phyloP scores from a whole-genome alignment of 1,284 basidiomycete species.

The Quambalaria eucalypti region DNA sequence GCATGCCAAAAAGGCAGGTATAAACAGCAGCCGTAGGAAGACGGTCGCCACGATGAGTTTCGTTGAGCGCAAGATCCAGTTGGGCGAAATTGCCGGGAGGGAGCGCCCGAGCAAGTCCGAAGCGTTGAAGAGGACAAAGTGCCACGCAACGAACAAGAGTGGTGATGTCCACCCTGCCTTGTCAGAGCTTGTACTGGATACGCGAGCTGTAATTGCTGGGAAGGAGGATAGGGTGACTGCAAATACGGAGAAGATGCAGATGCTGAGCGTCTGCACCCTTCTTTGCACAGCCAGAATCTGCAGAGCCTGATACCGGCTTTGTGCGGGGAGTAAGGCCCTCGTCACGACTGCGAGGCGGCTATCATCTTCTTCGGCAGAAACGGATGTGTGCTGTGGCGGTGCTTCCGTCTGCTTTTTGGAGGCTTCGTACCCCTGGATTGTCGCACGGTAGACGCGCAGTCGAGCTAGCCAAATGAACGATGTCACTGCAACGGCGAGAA shows the following conservation, averaged over 20 bases:
- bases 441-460: neutral
- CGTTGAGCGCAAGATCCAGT: conserved; percentile 9
- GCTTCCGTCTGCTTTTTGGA: neutral
- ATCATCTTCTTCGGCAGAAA: neutral
- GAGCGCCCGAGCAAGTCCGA: conserved; percentile 29
- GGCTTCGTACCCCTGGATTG: neutral
- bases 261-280: conserved; percentile 22
- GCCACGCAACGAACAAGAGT: conserved; percentile 34
- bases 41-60: conserved; percentile 11
- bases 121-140: conserved; percentile 36
- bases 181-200: conserved; percentile 2
- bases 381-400: neutral
- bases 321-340: neutral
- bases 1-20: conserved; percentile 30
- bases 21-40: conserved; percentile 18
- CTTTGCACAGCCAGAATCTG: conserved; percentile 14
- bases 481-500: neutral
- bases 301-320: neutral
- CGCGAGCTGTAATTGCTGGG: conserved; percentile 30
- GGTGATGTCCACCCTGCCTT: conserved; percentile 12
- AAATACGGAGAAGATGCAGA: conserved; percentile 15
- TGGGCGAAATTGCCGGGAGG: conserved; percentile 16
- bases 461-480: neutral
- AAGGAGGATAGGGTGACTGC: conserved; percentile 29
- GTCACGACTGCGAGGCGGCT: too few relatives aligned